A percentile compares a stretch with the other conserved stretches of the same genome.
Conservation (phyloP, 139 green algal genomes). For the Pleodorina starrii region DNA sequence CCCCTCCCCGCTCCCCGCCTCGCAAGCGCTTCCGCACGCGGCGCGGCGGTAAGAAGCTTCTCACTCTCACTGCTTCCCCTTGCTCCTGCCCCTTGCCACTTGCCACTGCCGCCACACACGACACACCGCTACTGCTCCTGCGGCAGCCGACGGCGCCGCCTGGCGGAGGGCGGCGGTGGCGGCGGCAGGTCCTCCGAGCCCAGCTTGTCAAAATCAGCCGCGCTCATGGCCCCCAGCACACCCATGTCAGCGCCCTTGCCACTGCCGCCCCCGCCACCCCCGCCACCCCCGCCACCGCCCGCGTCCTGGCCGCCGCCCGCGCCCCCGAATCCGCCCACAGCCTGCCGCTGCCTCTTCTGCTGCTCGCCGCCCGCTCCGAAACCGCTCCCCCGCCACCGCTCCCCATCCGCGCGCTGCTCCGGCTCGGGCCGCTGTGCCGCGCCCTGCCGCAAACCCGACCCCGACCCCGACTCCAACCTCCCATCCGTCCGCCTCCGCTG, state of each 20-base stretch:
- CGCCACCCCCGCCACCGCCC: background rate
- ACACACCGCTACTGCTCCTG: background rate
- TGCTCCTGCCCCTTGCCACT: background rate
- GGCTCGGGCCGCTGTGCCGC: background rate
- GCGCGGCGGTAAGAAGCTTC: no score
- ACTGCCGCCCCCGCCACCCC: background rate
- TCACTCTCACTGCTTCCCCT: no score
- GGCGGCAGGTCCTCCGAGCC: slow-evolving; percentile 31
- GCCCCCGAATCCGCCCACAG: background rate
- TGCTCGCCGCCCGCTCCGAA: no score
- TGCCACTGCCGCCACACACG: background rate
- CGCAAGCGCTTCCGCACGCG: no score
- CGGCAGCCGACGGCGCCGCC: background rate
- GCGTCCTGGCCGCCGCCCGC: background rate
- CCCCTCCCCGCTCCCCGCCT: no score
- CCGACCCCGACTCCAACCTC: no score
- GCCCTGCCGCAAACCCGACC: no score
- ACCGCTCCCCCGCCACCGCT: no score
- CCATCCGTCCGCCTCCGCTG: no score
- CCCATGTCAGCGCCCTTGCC: slow-evolving; percentile 4
- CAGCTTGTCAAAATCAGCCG: slow-evolving; percentile 35
- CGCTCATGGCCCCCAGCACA: slow-evolving; percentile 16
- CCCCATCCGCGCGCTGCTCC: no score
- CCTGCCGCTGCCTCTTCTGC: background rate
- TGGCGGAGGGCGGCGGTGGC: background rate